Evolutionary conservation across 352 stramenopile species (phyloP), one percentile per base, ranked within the genome.

Genomic region (Globisporangium takayamanum): DNA sequence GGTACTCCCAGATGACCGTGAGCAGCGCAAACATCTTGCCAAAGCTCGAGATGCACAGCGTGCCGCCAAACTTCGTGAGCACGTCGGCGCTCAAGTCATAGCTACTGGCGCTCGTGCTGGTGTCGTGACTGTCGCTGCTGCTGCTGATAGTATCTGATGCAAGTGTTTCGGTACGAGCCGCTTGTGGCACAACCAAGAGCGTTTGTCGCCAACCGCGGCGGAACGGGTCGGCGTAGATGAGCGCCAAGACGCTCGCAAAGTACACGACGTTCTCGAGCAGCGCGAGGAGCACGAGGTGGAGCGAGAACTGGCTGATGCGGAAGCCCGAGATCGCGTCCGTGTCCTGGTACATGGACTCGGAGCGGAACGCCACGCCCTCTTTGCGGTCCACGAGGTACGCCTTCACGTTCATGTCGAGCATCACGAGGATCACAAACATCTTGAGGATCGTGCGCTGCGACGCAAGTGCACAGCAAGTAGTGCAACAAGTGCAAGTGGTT

Each of bases 331-430:
- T 68, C 11, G 62, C 22, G 26, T 60, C 39, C 26, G 69, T 63
- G 42, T 79, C 62, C 2, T 72, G 59, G 65, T 87, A 89, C 67
- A 87, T 80, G 59, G 77, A 89, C 51, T 80, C 71, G 30, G 70
- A 70, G 20, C 63, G 67, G 59, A 88, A 85, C 30, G 66, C 69
- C 22, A 92, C 77, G 18, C 83, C 83, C 11, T 74, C 70, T 30
- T 76, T 64, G 26, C 77, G 68, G 67, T 93, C 83, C 41, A 90
- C 72, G 36, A 93, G 70, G 60, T 91, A 91, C 22, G 83, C 83
- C 68, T 93, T 93, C 59, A 87, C 75, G 59, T 93, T 93, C 80
- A 89, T 88, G 66, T 93, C 83, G 36, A 93, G 70, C 79, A 93
- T 87, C 36, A 88, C 78, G 25, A 93, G 66, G 60, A 89, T 82